Conservation (phyloP, 2,329 filamentous ascomycete genomes). For the Dactylellina cionopaga region DNA sequence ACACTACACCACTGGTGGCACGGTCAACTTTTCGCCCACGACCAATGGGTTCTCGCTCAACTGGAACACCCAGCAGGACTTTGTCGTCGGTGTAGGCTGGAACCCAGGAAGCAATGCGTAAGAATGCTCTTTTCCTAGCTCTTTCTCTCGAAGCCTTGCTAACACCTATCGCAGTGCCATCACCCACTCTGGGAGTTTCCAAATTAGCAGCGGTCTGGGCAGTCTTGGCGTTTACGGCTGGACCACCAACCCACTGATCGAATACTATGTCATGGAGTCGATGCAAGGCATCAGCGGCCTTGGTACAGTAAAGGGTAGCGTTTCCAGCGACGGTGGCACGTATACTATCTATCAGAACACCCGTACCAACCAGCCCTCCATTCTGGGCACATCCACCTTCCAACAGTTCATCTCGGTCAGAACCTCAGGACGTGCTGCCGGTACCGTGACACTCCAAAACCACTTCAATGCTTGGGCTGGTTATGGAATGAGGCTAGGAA, state of each 20-base stretch:
- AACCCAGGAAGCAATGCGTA: constrained; percentile 61
- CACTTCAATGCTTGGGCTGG: constrained; percentile 68
- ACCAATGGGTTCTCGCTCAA: constrained; percentile 65
- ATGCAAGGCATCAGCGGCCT: constrained; percentile 61
- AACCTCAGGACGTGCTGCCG: constrained; percentile 64
- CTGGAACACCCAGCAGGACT: constrained; percentile 65
- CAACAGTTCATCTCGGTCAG: constrained; percentile 68
- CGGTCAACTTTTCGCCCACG: constrained; percentile 68
- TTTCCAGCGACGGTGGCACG: constrained; percentile 60
- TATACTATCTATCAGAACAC: constrained; percentile 62
- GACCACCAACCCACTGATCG: constrained; percentile 61
- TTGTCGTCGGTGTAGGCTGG: constrained; percentile 67
- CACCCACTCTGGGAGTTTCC: constrained; percentile 60
- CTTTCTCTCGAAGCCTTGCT: not conserved
- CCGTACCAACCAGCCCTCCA: constrained; percentile 63
- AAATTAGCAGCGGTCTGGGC: constrained; percentile 48
- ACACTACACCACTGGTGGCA: constrained; percentile 69
- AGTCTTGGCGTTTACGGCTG: constrained; percentile 64
- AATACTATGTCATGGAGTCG: constrained; percentile 62
- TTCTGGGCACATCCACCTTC: constrained; percentile 66
- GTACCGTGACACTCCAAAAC: constrained; percentile 65
- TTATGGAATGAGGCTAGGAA: constrained; percentile 64
- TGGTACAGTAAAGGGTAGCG: constrained; percentile 59
- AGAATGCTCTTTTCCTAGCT: not conserved
- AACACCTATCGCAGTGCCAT: constrained; percentile 51